Base-by-base conservation (phyloP, 306 rosid species). In the Vigna reflexopilosa region DNA sequence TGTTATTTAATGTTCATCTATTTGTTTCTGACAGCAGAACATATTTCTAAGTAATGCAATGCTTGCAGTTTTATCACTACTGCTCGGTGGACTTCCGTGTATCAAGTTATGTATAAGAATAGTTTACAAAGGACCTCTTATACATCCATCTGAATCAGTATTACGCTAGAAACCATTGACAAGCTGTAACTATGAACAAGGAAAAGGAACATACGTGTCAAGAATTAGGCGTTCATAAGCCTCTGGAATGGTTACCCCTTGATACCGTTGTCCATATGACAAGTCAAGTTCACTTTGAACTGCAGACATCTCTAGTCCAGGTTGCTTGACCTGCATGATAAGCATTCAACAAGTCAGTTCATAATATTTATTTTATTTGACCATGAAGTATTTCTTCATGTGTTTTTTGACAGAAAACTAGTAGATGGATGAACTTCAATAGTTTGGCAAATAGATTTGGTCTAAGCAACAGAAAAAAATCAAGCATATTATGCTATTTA, bases 181-280 rank as follows among this genome's bases (percentile, higher is more conserved):
- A 48, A 49, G 44, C 49, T 19, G 19, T n/a, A 66, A 28, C 32
- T 78, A 72, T 24, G 58, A 28, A 54, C 51, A 9, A 28, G 72
- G 55, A 48, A 30, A 71, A 83, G 54, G 56, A 80, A 34, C 86
- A 14, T 91, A 89, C 98, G 91, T 89, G 86, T 93, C 98, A 17
- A 93, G 98, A 78, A 91, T 89, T 67, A 93, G 90, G 48, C 96
- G 96, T 58, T 93, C 98, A 40, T 93, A 91, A 49, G 98, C 96
- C 83, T 89, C 94, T 0, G 96, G 98, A 74, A 93, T 93, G 71
- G 79, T 17, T 9, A 91, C 64, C 6, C 85, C 94, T 57, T 90
- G 94, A 80, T 93, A 93, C n/a, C 96, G 94, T 83, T 91, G 98
- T 45, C 74, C 75, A 55, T 91, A 93, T 36, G 98, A 93, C 90